Evolutionary conservation across 352 stramenopile genomes (phyloP), one percentile per base, ranked within the genome.

Genomic region (Phytopythium montanum): DNA sequence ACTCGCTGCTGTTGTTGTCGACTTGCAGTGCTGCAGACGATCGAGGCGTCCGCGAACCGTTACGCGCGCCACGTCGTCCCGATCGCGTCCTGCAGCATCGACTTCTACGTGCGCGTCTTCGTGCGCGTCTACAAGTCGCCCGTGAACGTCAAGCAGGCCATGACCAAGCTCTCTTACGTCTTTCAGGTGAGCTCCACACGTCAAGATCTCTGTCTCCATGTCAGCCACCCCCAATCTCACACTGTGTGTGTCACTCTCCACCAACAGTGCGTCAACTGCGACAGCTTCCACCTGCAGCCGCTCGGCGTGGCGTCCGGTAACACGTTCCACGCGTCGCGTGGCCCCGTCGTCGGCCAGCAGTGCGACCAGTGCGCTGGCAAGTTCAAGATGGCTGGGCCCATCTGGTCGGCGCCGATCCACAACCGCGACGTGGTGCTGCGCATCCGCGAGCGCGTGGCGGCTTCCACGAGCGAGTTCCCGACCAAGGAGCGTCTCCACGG

Each of bases 81-180:
- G 0, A 89, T 99, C 23, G 88, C 98, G 25, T 98, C 91, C 38
- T 97, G 99, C 57, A 98, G 96, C 63, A 99, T 99, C 69, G 96
- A 99, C 60, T 99, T 99, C 70, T 99, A 99, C 81, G 85, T 99
- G 44, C 95, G 98, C 51, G 90, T 99, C 42, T 99, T 99, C 79
- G 97, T 99, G 18, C 95, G 98, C 60, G 96, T 99, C 44, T 98
- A 96, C 75, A 93, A 98, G 67, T 96, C 95, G 55, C 97, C 97
- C 21, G 82, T 92, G 18, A 97, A 98, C 65, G 95, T 96, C 38
- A 98, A 98, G 74, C 85, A 95, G 55, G 88, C 82, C 13, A 95
- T 96, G 85, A 96, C 85, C 48, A 96, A 96, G 75, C 82, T 93
- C 16, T 96, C 87, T 60, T 85, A 95, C 63, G 77, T 90, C 12